These are phyloP conservation scores for Syzygium jambos DNA, from an alignment of 345 rosid species.

Conservation along the genomic window DNA sequence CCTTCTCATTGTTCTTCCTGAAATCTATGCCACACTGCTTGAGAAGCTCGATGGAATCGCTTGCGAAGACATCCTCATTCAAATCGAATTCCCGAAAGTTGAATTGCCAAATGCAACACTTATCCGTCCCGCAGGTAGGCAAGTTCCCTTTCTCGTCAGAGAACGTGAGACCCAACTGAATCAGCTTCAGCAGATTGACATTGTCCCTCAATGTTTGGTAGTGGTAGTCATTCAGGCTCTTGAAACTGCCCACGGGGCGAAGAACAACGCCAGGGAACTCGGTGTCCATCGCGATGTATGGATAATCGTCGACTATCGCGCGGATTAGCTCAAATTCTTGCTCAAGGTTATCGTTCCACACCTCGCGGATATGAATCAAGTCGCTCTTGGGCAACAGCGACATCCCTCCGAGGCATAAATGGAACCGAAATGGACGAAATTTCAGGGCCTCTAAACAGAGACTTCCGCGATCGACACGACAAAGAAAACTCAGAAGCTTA, in stretches of 20 bases:
- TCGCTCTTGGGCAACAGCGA: background rate
- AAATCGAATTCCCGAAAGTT: constrained; percentile 59
- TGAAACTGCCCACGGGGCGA: background rate
- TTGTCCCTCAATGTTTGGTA: constrained; percentile 33
- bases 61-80: constrained; percentile 45
- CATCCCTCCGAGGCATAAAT: background rate
- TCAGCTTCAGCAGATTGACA: constrained; percentile 67
- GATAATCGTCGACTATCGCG: background rate
- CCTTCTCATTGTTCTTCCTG: constrained; percentile 43
- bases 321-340: background rate
- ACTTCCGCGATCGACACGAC: background rate
- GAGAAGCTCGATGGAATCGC: constrained; percentile 64
- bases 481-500: background rate
- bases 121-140: constrained; percentile 65
- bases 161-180: constrained; percentile 70
- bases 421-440: background rate
- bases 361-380: background rate
- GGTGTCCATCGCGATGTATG: background rate
- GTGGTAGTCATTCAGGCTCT: constrained; percentile 1
- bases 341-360: constrained; percentile 1
- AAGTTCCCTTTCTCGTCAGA: constrained; percentile 68
- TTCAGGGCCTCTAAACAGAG: background rate
- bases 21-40: constrained; percentile 66
- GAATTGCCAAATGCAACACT: constrained; percentile 76
- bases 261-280: constrained; percentile 1